phyloP scores from a whole-genome alignment of 2,329 filamentous ascomycete genomes.

The Phaeomoniella chlamydospora region DNA sequence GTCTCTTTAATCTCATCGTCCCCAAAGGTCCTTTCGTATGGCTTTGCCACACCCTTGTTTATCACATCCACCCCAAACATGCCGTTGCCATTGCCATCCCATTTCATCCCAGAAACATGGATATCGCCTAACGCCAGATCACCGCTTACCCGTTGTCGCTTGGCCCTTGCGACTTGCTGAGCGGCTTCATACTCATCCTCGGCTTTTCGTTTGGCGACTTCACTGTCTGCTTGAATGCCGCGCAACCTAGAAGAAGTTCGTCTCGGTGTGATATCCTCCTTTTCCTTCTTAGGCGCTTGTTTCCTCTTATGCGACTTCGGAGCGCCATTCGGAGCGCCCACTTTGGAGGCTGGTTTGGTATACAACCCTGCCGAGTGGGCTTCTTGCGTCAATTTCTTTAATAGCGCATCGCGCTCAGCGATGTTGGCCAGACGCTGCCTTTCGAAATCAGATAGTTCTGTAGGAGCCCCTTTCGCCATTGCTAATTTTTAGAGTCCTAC shows the following conservation, averaged over 20 bases:
- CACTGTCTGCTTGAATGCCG: conserved; percentile 51
- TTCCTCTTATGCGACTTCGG: conserved; percentile 27
- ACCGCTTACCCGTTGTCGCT: conserved; percentile 49
- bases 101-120: conserved; percentile 65
- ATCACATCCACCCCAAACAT: conserved; percentile 49
- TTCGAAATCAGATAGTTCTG: conserved; percentile 70
- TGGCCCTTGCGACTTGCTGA: conserved; percentile 43
- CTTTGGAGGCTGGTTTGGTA: conserved; percentile 34
- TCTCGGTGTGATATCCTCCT: conserved; percentile 38
- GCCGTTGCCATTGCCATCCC: conserved; percentile 48
- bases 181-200: conserved; percentile 47
- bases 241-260: conserved; percentile 47
- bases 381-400: conserved; percentile 60
- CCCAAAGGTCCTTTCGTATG: conserved; percentile 72
- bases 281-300: conserved; percentile 41
- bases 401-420: conserved; percentile 65
- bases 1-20: conserved; percentile 73
- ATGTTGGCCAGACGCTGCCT: conserved; percentile 75
- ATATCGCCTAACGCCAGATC: conserved; percentile 63
- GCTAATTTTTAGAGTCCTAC: conserved; percentile 29
- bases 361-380: conserved; percentile 56
- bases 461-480: conserved; percentile 21
- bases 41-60: conserved; percentile 52
- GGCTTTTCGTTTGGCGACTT: conserved; percentile 53
- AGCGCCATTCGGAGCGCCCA: conserved; percentile 28